Percentiles rank a stretch among this genome's conserved stretches.
phyloP scores from a whole-genome alignment of 768 basidiomycete genomes.

The Nidularia pulvinata region DNA sequence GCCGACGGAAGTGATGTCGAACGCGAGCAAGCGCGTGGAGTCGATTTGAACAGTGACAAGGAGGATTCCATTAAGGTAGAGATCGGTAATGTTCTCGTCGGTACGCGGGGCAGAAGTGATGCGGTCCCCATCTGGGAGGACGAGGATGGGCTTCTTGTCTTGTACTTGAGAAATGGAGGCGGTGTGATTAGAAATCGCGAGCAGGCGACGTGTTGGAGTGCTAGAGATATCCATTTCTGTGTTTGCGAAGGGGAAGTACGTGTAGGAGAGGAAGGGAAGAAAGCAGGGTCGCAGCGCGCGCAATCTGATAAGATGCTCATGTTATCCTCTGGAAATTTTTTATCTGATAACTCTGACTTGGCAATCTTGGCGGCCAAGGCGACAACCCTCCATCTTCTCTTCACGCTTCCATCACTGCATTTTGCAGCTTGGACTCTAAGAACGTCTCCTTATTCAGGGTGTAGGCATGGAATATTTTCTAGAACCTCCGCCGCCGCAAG shows the following conservation, averaged over 20 bases:
- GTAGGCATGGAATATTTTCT: no score
- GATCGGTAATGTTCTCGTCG: constrained; percentile 8
- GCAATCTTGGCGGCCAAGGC: neutral
- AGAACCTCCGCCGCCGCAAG: no score
- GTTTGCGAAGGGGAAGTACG: no score
- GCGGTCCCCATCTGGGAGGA: constrained; percentile 23
- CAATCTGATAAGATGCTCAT: neutral
- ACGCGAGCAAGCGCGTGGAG: constrained; percentile 7
- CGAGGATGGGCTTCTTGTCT: constrained; percentile 14
- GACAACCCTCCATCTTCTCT: no score
- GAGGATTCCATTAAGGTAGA: constrained; percentile 15
- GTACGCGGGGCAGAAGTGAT: constrained; percentile 8
- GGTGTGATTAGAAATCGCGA: constrained; percentile 17
- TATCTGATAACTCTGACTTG: neutral
- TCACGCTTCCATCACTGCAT: no score
- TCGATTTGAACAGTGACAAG: constrained; percentile 14
- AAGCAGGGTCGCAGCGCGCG: neutral
- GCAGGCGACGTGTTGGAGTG: constrained; percentile 14
- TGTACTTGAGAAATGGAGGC: constrained; percentile 3
- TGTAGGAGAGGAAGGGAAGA: no score
- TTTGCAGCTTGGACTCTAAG: no score
- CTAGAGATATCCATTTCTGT: neutral
- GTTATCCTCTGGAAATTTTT: neutral
- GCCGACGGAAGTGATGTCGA: constrained; percentile 21
- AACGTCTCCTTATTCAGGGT: no score